These are phyloP conservation scores for Cystobasidium ongulense DNA, from an alignment of 768 basidiomycete species.

Conservation along the genomic window DNA sequence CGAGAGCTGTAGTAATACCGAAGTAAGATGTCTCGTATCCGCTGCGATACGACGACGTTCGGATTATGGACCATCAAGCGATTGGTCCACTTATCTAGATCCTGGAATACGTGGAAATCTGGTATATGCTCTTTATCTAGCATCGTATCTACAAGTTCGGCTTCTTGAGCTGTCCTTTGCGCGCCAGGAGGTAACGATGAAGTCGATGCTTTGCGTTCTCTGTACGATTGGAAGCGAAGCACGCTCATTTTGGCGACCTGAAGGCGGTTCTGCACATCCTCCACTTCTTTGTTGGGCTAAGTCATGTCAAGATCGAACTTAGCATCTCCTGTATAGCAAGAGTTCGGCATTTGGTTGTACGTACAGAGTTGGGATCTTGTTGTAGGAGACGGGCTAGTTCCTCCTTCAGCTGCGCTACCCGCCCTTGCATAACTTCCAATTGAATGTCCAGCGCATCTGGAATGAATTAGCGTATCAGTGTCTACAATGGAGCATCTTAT, in stretches of 20 bases:
- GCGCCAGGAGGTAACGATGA: background rate
- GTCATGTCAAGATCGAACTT: background rate
- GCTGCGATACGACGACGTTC: slow-evolving; percentile 56
- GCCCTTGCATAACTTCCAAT: slow-evolving; percentile 26
- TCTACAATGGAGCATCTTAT: background rate
- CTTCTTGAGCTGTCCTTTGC: background rate
- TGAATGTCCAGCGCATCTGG: slow-evolving; percentile 39
- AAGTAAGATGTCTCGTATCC: slow-evolving; percentile 59
- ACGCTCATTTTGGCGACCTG: background rate
- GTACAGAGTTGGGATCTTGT: background rate
- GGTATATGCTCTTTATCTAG: background rate
- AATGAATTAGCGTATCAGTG: background rate
- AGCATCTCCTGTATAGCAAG: background rate
- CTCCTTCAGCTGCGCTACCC: slow-evolving; percentile 34
- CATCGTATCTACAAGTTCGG: background rate
- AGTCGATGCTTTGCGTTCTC: background rate
- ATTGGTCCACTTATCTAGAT: slow-evolving; percentile 76
- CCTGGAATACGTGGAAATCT: slow-evolving; percentile 45
- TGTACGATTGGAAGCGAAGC: background rate
- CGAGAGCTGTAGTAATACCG: slow-evolving; percentile 80
- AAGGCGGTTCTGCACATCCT: background rate
- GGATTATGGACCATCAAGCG: slow-evolving; percentile 87
- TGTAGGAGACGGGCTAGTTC: background rate
- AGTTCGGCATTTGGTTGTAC: no score
- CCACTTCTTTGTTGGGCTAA: background rate